Conservation (phyloP, 1,284 basidiomycete genomes). For the Irpex sp. region DNA sequence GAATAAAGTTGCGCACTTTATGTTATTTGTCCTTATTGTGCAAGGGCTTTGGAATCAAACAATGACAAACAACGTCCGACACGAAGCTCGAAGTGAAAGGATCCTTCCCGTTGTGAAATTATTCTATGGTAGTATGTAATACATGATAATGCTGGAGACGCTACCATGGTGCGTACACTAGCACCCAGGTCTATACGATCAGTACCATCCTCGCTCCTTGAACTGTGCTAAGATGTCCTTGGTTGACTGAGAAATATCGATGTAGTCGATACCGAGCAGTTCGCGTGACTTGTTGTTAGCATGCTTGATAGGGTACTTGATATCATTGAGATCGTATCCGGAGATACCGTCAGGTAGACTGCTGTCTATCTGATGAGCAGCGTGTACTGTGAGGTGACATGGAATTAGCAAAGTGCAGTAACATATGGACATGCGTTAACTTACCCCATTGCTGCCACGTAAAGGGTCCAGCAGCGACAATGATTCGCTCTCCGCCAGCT, state of each 20-base stretch:
- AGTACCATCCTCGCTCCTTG: conserved; percentile 16
- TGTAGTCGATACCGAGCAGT: conserved; percentile 41
- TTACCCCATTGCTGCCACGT: conserved; percentile 23
- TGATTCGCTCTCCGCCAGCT: conserved; percentile 51
- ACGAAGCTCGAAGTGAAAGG: too few species aligned
- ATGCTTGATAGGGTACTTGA: conserved; percentile 24
- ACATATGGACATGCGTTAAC: background rate
- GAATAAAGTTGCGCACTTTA: too few species aligned
- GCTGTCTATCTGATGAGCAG: conserved; percentile 12
- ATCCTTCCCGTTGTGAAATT: too few species aligned
- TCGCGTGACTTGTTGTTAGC: conserved; percentile 33
- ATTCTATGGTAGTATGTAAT: too few species aligned
- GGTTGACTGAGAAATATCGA: conserved; percentile 34
- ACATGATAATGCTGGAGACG: too few species aligned
- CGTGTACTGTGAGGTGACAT: conserved; percentile 12
- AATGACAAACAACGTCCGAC: too few species aligned
- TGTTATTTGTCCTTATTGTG: too few species aligned
- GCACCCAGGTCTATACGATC: background rate
- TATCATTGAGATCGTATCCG: conserved; percentile 13
- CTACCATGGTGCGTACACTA: too few species aligned
- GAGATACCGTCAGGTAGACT: conserved; percentile 18
- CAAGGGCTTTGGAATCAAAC: too few species aligned
- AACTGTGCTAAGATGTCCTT: conserved; percentile 35
- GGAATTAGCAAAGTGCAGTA: background rate
- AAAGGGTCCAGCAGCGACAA: conserved; percentile 29